Percentiles rank a stretch among this genome's conserved stretches.
Conservation (phyloP, 2,329 filamentous ascomycete species). For the Hypoxylon sp. region DNA sequence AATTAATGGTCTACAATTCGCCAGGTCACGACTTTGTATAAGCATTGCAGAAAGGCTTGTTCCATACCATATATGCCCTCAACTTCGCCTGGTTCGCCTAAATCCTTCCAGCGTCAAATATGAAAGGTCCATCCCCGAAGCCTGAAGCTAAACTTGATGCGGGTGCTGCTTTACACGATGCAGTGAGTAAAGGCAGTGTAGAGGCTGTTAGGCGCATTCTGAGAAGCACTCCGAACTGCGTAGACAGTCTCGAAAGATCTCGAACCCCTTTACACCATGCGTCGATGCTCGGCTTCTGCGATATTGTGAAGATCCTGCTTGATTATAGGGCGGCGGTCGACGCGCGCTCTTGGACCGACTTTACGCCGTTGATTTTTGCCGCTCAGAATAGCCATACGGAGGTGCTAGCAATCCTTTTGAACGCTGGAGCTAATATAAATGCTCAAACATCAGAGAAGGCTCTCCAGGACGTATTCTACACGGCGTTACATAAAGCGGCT, state of each 20-base stretch:
- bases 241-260: neutral
- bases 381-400: neutral
- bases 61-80: neutral
- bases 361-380: slow-evolving; percentile 10
- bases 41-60: neutral
- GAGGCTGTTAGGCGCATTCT: slow-evolving; percentile 3
- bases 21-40: no score
- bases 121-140: neutral
- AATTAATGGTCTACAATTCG: neutral
- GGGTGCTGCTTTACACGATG: slow-evolving; percentile 1
- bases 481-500: slow-evolving; percentile 9
- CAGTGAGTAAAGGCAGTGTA: neutral
- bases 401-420: neutral
- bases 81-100: no score
- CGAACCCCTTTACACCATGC: slow-evolving; percentile 8
- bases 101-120: neutral
- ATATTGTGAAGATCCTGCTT: slow-evolving; percentile 9
- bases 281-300: slow-evolving; percentile 2
- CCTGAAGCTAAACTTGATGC: neutral
- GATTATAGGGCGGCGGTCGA: slow-evolving; percentile 6
- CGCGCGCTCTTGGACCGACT: slow-evolving; percentile 1
- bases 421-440: slow-evolving; percentile 6
- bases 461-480: neutral
- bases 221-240: neutral
- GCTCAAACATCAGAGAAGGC: neutral